Evolutionary conservation across 2,329 filamentous ascomycete genomes (phyloP), one percentile per base, ranked within the genome.

Genomic region (Aspergillus hortae): DNA sequence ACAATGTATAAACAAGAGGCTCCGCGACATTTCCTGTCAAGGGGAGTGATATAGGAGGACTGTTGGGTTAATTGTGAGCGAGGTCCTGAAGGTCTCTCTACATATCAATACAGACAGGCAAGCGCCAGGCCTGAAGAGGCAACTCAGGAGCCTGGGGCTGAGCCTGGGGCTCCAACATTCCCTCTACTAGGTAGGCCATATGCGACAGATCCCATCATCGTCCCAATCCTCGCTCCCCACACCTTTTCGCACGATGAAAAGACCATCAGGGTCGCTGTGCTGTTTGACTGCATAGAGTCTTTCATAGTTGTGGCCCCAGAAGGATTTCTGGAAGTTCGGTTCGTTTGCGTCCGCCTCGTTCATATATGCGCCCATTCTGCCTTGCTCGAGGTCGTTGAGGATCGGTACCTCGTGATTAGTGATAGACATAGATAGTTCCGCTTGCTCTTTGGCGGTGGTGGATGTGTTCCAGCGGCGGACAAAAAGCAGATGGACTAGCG

Each of bases 301-400:
- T 5, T 55, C 55, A 51, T 70, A 68, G 35, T 68, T 66, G 7
- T 60, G 48, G 10, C 73, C 74, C 67, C 68, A 76, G 57, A 75
- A 77, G 4, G 68, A 59, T 19, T 65, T 30, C 51, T 75, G 69
- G 62, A 71, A 75, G 38, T 67, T 56, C 4, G 70, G 66, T 56
- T 76, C 72, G 25, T 66, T 65, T 14, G 67, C 63, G 54, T 74
- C 66, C 3, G 72, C 72, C 57, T 74, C 71, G 33, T 73, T 74
- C 19, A 65, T 48, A 46, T 74, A 74, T 1, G 64, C 60, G 6
- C 71, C 71, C 59, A 63, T 64, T 11, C 32, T 63, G 14, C 35
- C 45, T 15, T 17, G 33, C 33, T 47, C 45, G 11, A 47, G 19
- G 4, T 33, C 2, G 10, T 14, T 23, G 6, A 47, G 36, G 9